A percentile compares a stretch with the other conserved stretches of the same genome.
These are phyloP conservation scores for Pseudogymnoascus pannorum DNA, from an alignment of 2,329 filamentous ascomycete genomes.

Conservation along the genomic window DNA sequence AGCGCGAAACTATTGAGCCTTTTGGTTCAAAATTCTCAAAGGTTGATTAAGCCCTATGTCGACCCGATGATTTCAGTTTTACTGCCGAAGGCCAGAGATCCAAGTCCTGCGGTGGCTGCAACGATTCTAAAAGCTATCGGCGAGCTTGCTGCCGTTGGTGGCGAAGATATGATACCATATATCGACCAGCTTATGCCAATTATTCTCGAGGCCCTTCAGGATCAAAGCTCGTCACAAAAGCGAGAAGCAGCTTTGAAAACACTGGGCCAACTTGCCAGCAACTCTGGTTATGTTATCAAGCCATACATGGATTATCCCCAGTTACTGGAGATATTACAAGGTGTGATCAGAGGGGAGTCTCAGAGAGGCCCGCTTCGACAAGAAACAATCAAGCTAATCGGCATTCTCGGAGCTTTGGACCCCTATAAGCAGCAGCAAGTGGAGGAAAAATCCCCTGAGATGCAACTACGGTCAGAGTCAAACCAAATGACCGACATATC, in stretches of 20 bases:
- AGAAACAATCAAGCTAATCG: conserved; percentile 94
- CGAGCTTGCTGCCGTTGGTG: conserved; percentile 87
- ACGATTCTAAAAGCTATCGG: conserved; percentile 94
- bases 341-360: conserved; percentile 84
- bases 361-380: conserved; percentile 78
- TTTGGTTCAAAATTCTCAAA: conserved; percentile 85
- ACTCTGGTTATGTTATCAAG: conserved; percentile 94
- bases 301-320: conserved; percentile 95
- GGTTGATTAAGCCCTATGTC: conserved; percentile 91
- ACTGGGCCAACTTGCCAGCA: conserved; percentile 85
- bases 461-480: conserved; percentile 57
- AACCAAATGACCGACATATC: conserved; percentile 82
- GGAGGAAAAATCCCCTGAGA: conserved; percentile 79
- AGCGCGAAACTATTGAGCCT: conserved; percentile 89
- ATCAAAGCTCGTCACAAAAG: conserved; percentile 84
- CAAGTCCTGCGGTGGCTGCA: conserved; percentile 79
- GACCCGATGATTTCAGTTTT: conserved; percentile 93
- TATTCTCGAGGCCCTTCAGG: conserved; percentile 87
- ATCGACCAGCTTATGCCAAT: conserved; percentile 90
- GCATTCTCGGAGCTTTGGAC: conserved; percentile 88
- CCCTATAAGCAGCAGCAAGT: conserved; percentile 96
- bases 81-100: conserved; percentile 83
- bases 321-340: conserved; percentile 83
- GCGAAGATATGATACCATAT: conserved; percentile 87
- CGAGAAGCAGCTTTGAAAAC: conserved; percentile 86